Evolutionary conservation across 768 basidiomycete species (phyloP), one percentile per base, ranked within the genome.

Genomic region (Candolleomyces eurysporus): DNA sequence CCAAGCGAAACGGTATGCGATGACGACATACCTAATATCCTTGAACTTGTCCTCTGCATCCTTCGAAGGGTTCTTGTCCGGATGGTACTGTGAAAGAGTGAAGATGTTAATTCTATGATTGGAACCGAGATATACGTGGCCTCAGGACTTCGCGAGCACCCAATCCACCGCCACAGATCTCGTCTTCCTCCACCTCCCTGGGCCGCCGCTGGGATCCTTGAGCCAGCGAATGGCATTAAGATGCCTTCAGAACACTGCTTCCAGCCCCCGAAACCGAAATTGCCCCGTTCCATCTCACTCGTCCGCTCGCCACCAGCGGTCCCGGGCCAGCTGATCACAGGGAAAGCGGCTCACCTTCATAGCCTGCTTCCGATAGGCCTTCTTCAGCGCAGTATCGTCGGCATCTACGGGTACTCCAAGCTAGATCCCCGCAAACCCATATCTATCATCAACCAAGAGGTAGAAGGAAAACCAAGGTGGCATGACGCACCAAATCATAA

Each of bases 31-130:
- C 92, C 93, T 94, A 69, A 99, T 92, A 50, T 97, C 92, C 76
- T 98, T 96, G 80, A 99, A 99, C 79, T 88, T 95, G 72, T 92
- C 90, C 71, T 95, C 94, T 1, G 96, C 97, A 68, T 94, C 93
- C n/a, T 87, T 83, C 4, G 92, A 90, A 7, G 86, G 82, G 69
- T 98, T 98, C 83, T 96, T 97, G 76, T 97, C 96, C 5, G 95
- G 96, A 71, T 97, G 95, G 71, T 89, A 96, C 91, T 95, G 66
- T 48, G 61, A 31, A 46, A 31, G 21, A 17, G 31, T 61, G 54
- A 46, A 48, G 58, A 43, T 56, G 22, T 49, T 53, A 59, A 31
- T 59, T 49, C 19, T 14, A 7, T 46, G 7, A 21, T 46, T 17
- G 45, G 14, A 11, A 46, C 16, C 36, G 26, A 36, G 36, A 36